Conservation (phyloP, 352 stramenopile genomes). For the Phytophthora sp. region DNA sequence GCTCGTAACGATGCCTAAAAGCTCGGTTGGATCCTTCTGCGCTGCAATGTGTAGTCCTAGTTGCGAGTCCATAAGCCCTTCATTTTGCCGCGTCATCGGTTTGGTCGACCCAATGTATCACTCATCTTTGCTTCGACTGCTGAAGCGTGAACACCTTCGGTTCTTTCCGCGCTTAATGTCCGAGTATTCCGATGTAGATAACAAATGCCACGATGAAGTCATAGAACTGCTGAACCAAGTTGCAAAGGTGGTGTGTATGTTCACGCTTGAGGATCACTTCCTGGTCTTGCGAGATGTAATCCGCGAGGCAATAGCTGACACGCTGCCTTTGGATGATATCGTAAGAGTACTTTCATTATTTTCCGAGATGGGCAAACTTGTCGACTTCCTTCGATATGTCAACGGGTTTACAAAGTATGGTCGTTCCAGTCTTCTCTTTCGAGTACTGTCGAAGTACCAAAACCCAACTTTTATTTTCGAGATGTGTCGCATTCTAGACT, state of each 20-base stretch:
- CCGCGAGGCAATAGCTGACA: conserved; percentile 45
- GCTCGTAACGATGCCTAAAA: conserved; percentile 55
- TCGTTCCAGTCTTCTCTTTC: conserved; percentile 48
- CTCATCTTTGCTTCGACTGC: conserved; percentile 40
- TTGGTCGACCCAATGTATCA: conserved; percentile 50
- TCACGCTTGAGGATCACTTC: conserved; percentile 42
- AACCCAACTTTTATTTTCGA: conserved; percentile 65
- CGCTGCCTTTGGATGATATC: conserved; percentile 38
- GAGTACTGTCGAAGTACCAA: conserved; percentile 55
- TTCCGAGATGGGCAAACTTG: conserved; percentile 25
- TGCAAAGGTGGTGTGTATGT: conserved; percentile 39
- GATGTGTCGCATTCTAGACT: conserved; percentile 68
- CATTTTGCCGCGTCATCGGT: conserved; percentile 53
- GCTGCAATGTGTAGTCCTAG: conserved; percentile 29
- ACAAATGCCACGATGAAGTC: not conserved
- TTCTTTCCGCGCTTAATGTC: conserved; percentile 55
- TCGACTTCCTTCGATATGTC: conserved; percentile 59
- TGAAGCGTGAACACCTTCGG: conserved; percentile 48
- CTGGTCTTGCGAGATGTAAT: conserved; percentile 48
- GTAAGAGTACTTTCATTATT: conserved; percentile 65
- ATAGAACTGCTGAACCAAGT: conserved; percentile 49
- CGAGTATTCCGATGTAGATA: conserved; percentile 11
- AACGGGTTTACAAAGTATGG: conserved; percentile 32
- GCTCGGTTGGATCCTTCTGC: conserved; percentile 42
- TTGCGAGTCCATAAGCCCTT: conserved; percentile 33